These are phyloP conservation scores for Phyllosticta capitalensis DNA, from an alignment of 2,329 filamentous ascomycete species.

Conservation along the genomic window DNA sequence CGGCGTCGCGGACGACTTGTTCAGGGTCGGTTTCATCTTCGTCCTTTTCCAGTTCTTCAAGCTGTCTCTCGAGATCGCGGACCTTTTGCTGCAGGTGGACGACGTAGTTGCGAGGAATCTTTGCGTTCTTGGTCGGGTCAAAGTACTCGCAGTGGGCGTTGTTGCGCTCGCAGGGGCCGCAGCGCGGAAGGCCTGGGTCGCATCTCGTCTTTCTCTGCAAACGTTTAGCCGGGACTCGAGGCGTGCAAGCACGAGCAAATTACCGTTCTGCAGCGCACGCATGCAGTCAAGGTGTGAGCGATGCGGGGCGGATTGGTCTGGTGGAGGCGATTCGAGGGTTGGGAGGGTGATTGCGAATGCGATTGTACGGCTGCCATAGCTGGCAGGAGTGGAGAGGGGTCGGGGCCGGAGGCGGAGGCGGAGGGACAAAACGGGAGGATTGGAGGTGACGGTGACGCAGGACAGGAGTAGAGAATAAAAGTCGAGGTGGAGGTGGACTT, in stretches of 20 bases:
- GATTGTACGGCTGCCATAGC: neutral
- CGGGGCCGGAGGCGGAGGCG: neutral
- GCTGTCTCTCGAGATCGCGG: conserved; percentile 68
- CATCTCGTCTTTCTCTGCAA: conserved; percentile 86
- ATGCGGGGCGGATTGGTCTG: conserved; percentile 42
- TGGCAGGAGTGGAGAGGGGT: neutral
- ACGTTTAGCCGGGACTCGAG: conserved; percentile 13
- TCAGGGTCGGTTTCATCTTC: conserved; percentile 63
- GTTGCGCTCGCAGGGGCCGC: conserved; percentile 83
- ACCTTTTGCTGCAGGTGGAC: conserved; percentile 84
- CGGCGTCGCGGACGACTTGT: conserved; percentile 77
- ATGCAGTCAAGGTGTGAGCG: conserved; percentile 71
- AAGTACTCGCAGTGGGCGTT: conserved; percentile 92
- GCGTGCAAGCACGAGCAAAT: conserved; percentile 16
- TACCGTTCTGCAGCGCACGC: conserved; percentile 71
- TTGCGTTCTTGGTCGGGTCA: conserved; percentile 76
- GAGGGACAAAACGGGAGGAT: neutral
- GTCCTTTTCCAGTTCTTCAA: conserved; percentile 69
- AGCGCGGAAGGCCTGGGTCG: conserved; percentile 84
- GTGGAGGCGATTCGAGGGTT: neutral
- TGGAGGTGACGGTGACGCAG: neutral
- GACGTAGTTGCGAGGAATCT: conserved; percentile 85
- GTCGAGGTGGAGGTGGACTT: neutral
- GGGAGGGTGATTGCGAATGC: neutral
- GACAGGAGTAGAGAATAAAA: neutral